Evolutionary conservation across 495 filamentous ascomycete genomes (phyloP).

Genomic region (Aspergillus mulundensis): DNA sequence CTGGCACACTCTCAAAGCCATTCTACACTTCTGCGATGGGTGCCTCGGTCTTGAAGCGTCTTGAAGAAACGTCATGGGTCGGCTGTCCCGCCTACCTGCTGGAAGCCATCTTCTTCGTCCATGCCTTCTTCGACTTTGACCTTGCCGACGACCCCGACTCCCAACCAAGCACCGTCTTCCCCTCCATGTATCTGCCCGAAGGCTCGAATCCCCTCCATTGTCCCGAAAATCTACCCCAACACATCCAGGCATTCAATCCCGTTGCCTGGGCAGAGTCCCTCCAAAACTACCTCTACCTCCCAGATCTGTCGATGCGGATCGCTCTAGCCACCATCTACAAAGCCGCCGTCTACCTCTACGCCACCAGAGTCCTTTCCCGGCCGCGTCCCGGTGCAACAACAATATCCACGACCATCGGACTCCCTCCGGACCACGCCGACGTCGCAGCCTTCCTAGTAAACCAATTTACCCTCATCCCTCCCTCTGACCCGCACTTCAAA

Average conservation of each 20-base stretch:
- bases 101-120: constrained; percentile 45
- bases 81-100: constrained; percentile 47
- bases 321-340: constrained; percentile 41
- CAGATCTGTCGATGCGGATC: constrained; percentile 37
- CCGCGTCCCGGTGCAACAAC: constrained; percentile 27
- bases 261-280: constrained; percentile 41
- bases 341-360: constrained; percentile 45
- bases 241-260: constrained; percentile 44
- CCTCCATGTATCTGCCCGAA: constrained; percentile 24
- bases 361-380: constrained; percentile 39
- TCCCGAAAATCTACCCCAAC: constrained; percentile 34
- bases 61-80: constrained; percentile 47
- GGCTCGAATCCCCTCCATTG: constrained; percentile 29
- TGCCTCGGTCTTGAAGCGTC: constrained; percentile 37
- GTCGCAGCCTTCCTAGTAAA: constrained; percentile 35
- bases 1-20: constrained; percentile 41
- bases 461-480: constrained; percentile 32
- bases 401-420: constrained; percentile 25
- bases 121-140: constrained; percentile 39
- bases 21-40: constrained; percentile 42
- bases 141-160: constrained; percentile 20
- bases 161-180: constrained; percentile 28
- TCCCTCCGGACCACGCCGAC: constrained; percentile 32
- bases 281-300: constrained; percentile 35
- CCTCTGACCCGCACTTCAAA: constrained; percentile 44